Evolutionary conservation across 2,329 filamentous ascomycete genomes (phyloP), one percentile per base, ranked within the genome.

Genomic region (Epichloe typhina): DNA sequence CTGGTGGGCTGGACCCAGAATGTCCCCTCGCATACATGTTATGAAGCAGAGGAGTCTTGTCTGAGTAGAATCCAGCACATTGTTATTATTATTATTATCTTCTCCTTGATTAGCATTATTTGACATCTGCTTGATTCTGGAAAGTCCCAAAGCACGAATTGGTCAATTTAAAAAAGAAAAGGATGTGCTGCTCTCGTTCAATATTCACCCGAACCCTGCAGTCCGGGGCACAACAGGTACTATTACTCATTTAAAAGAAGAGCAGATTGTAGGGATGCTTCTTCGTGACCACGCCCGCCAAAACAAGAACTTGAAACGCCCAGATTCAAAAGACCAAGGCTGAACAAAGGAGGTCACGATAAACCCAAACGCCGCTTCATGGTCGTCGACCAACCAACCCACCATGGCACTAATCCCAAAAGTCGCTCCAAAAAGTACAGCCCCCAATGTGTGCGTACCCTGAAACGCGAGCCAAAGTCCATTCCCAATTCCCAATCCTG

Each of bases 1-100:
- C 0, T 83, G 79, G 76, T 85, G 81, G 80, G 56, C 79, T 56
- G 82, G 81, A 0, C 80, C 80, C 23, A 70, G 72, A 55, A 81
- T 83, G 77, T 70, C 70, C 54, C 77, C 78, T 5, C 67, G 70
- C 48, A 72, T 82, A 42, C 64, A 72, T 56, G 69, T 82, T 17
- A 59, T 81, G 61, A 72, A 65, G 54, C 62, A 63, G 37, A 52
- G 43, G 45, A 35, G n/a, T 26, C 31, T 52, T 21, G 47, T 45
- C 5, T 37, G 31, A 26, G 17, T 40, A 38, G 23, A 50, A 12
- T 19, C 41, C 7, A 43, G 21, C 13, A 26, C 23, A 8, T 26
- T 7, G 0, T 26, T 26, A 7, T 26, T 26, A 23, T 7, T 7
- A 23, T 23, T 23, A 23, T 19, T 19, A 19, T 19, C 1, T 19